Conservation (phyloP, 495 filamentous ascomycete genomes). For the Tuber umbilicatum region DNA sequence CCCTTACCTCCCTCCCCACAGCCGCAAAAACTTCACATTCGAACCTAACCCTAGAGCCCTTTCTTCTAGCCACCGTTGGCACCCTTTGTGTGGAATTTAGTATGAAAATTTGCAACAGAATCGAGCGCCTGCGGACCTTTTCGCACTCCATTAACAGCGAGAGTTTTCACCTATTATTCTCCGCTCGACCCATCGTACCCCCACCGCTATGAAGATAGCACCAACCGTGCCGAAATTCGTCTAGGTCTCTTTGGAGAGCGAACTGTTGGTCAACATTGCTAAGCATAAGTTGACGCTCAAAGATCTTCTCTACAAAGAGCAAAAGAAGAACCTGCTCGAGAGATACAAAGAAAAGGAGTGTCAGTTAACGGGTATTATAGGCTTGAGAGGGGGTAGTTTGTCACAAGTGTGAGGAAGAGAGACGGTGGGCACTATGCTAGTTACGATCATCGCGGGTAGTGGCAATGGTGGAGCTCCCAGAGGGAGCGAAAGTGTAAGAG, state of each 20-base stretch:
- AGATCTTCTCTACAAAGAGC: slow-evolving; percentile 80
- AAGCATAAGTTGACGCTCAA: slow-evolving; percentile 94
- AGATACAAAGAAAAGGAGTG: slow-evolving; percentile 94
- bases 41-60: slow-evolving; percentile 67
- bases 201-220: slow-evolving; percentile 76
- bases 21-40: slow-evolving; percentile 76
- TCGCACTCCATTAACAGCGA: slow-evolving; percentile 67
- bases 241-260: slow-evolving; percentile 90
- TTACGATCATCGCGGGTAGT: slow-evolving; percentile 46
- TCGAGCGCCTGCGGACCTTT: slow-evolving; percentile 84
- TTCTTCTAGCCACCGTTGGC: slow-evolving; percentile 73
- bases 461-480: background rate
- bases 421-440: slow-evolving; percentile 75
- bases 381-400: slow-evolving; percentile 84
- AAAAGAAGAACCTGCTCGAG: slow-evolving; percentile 74
- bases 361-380: slow-evolving; percentile 88
- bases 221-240: slow-evolving; percentile 66
- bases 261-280: slow-evolving; percentile 95
- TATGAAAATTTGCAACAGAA: slow-evolving; percentile 68
- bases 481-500: too few species aligned
- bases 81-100: slow-evolving; percentile 91
- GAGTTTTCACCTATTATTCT: slow-evolving; percentile 81
- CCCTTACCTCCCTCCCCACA: slow-evolving; percentile 42
- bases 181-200: slow-evolving; percentile 66
- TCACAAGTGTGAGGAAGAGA: slow-evolving; percentile 92